Evolutionary conservation across 306 rosid species (phyloP).

Genomic region (Lathyrus sativus): DNA sequence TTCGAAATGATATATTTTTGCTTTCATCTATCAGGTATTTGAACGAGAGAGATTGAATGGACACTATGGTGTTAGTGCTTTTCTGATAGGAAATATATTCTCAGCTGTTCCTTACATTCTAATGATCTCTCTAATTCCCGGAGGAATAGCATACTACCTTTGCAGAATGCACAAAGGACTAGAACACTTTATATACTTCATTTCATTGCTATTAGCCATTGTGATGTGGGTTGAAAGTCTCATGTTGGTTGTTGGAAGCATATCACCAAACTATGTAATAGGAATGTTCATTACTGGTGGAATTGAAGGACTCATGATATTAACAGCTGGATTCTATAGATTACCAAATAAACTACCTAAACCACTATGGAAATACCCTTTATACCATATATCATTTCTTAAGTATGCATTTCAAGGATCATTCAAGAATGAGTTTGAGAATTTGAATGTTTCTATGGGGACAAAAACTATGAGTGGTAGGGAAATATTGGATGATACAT

Average conservation of each 20-base stretch:
- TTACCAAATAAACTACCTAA: constrained; percentile 56
- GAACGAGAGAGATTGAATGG: constrained; percentile 70
- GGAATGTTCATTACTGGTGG: constrained; percentile 72
- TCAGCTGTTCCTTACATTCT: constrained; percentile 60
- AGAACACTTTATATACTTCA: constrained; percentile 46
- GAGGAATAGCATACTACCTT: constrained; percentile 57
- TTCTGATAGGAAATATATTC: constrained; percentile 55
- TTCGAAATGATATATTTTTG: background rate
- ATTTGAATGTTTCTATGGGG: constrained; percentile 19
- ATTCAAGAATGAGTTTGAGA: constrained; percentile 66
- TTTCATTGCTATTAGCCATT: constrained; percentile 40
- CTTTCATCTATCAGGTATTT: constrained; percentile 42
- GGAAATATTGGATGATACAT: constrained; percentile 36
- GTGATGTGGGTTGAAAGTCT: constrained; percentile 65
- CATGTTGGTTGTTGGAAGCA: constrained; percentile 67
- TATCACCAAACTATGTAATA: constrained; percentile 59
- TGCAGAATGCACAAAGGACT: constrained; percentile 53
- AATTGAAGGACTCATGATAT: constrained; percentile 65
- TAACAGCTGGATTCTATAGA: constrained; percentile 60
- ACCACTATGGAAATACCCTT: constrained; percentile 58
- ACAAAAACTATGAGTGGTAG: constrained; percentile 35
- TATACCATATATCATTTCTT: constrained; percentile 55
- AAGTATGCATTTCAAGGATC: constrained; percentile 66
- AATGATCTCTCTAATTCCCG: constrained; percentile 55
- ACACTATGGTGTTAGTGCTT: constrained; percentile 60